Base-by-base conservation (phyloP, 2,329 filamentous ascomycete species). In the Cladophialophora psammophila region DNA sequence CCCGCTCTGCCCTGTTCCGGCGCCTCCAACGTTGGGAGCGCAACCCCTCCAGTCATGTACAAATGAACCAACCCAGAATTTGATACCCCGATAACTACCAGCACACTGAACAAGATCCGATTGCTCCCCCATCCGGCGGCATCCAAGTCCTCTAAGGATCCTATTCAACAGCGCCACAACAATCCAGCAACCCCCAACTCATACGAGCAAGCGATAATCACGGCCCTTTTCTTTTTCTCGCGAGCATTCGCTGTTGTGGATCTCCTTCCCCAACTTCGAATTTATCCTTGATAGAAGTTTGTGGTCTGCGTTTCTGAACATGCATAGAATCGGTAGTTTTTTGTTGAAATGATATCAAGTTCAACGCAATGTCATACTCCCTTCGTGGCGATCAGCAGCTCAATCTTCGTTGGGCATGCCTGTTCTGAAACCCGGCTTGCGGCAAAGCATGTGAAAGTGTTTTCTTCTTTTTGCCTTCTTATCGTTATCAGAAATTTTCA, bases 11-110 rank as follows among this genome's bases (percentile, higher is more conserved):
- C 5, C 35, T 40, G 9, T 35, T 61, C 18, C 26, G 6, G 34
- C 59, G 20, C 38, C 52, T 45, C 18, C 20, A 42, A 32, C 8
- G 18, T 31, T 26, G 8, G 15, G 38, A 56, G 52, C 12, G 7
- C 20, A 35, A 35, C 20, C 36, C 48, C n/a, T 35, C 20, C 35
- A 50, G 34, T 36, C 42, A 55, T 66, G 64, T 66, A 66, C 53
- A 62, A 63, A 52, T 36, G 18, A 34, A 58, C 48, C 38, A 48
- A 42, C 26, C 59, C 26, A 55, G 50, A 36, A 63, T 63, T 62
- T 56, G 64, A 66, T 66, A 66, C 64, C 58, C 64, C 52, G 20
- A 56, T 45, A 26, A 42, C 32, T 20, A 32, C 45, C 40, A 20
- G 45, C 31, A 40, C 15, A 31, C 31, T 45, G n/a, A 18, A 38